Conservation (phyloP, 441 rosid species). For the Populus hybrid region DNA sequence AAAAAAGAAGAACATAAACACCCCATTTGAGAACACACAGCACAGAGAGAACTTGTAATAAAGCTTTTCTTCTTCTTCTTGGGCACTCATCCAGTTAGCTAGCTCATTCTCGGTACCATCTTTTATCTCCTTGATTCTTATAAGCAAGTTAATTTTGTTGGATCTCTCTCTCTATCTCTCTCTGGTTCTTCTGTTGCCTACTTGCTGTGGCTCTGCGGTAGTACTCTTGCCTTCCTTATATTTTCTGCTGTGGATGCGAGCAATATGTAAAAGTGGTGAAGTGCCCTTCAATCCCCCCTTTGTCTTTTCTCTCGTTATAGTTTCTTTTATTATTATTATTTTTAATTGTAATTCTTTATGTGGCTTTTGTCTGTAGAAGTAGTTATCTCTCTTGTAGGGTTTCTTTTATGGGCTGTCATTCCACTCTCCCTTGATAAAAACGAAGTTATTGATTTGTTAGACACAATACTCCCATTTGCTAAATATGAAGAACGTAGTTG, state of each 20-base stretch:
- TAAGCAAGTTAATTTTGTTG: background rate
- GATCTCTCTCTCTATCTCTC: no score
- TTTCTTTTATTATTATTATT: background rate
- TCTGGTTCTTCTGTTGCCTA: background rate
- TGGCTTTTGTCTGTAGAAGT: slow-evolving; percentile 64
- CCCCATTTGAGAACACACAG: background rate
- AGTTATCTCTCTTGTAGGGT: slow-evolving; percentile 42
- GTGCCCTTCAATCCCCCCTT: slow-evolving; percentile 22
- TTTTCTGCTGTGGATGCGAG: slow-evolving; percentile 64
- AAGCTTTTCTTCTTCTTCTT: no score
- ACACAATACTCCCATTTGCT: no score
- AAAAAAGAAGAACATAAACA: no score
- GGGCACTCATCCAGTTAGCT: background rate
- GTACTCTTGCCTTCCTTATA: slow-evolving; percentile 25
- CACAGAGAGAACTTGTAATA: background rate
- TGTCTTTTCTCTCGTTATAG: background rate
- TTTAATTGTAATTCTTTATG: slow-evolving; percentile 21
- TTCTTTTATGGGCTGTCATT: slow-evolving; percentile 14
- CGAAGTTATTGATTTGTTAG: no score
- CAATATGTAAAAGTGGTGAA: slow-evolving; percentile 46
- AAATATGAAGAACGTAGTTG: no score
- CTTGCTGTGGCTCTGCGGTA: slow-evolving; percentile 22
- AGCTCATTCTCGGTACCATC: slow-evolving; percentile 22
- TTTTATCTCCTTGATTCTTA: slow-evolving; percentile 2
- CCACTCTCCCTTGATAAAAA: no score